Evolutionary conservation across 1,284 basidiomycete genomes (phyloP).

Genomic region (Melampsora abietis-canadensis): DNA sequence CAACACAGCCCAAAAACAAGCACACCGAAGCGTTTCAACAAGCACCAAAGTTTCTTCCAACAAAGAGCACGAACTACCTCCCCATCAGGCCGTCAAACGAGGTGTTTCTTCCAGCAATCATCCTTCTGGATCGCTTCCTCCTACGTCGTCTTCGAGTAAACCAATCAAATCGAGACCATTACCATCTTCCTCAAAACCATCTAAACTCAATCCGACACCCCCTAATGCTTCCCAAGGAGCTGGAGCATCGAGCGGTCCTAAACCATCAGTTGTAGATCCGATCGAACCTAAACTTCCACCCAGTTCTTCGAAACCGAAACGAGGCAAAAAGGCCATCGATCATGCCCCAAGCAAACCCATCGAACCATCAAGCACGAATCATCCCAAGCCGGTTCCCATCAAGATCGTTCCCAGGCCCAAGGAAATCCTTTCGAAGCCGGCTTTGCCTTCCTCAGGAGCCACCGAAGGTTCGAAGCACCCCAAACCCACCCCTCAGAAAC

Average conservation of each 20-base stretch:
- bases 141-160: neutral
- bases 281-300: neutral
- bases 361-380: neutral
- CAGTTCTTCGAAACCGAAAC: neutral
- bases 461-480: too few relatives aligned
- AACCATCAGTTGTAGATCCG: neutral
- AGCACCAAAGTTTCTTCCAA: slow-evolving; percentile 4
- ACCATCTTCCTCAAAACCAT: slow-evolving; percentile 8
- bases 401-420: neutral
- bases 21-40: slow-evolving; percentile 1
- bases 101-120: neutral
- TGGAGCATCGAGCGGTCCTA: neutral
- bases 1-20: slow-evolving; percentile 10
- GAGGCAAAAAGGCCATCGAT: neutral
- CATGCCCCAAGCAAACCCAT: neutral
- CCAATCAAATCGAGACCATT: neutral
- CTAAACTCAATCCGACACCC: neutral
- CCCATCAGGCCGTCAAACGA: slow-evolving; percentile 30
- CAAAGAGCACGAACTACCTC: neutral
- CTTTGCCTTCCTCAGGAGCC: neutral
- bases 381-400: neutral
- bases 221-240: neutral
- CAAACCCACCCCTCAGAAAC: too few relatives aligned
- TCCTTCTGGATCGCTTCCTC: neutral
- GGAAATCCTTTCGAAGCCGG: neutral